Evolutionary conservation across 2,329 filamentous ascomycete genomes (phyloP).

Genomic region (Penicillium capsulatum): DNA sequence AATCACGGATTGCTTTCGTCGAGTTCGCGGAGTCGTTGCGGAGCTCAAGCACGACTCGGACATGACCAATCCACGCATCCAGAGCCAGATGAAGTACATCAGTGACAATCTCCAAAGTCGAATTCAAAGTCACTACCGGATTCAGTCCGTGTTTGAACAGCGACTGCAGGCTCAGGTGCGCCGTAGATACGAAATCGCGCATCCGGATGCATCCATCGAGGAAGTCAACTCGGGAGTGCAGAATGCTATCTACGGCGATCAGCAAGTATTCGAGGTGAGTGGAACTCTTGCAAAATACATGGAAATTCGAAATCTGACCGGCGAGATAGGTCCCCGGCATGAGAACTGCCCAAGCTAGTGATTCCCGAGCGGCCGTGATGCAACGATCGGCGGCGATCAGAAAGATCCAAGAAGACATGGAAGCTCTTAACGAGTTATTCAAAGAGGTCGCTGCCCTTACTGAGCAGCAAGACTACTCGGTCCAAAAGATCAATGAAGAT

Average conservation of each 20-base stretch:
- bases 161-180: conserved; percentile 10
- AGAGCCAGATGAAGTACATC: conserved; percentile 5
- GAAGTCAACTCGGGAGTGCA: conserved; percentile 9
- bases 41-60: conserved; percentile 4
- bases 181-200: conserved; percentile 10
- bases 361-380: conserved; percentile 8
- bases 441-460: conserved; percentile 10
- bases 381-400: conserved; percentile 14
- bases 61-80: conserved; percentile 4
- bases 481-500: conserved; percentile 5
- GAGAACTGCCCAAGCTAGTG: conserved; percentile 7
- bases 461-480: conserved; percentile 5
- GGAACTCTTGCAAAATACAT: neutral
- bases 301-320: neutral
- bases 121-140: conserved; percentile 2
- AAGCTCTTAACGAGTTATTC: conserved; percentile 7
- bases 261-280: conserved; percentile 6
- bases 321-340: conserved; percentile 7
- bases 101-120: conserved; percentile 4
- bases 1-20: conserved; percentile 3
- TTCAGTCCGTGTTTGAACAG: conserved; percentile 6
- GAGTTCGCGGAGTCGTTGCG: conserved; percentile 1
- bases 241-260: conserved; percentile 4
- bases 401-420: conserved; percentile 12
- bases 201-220: conserved; percentile 5